Conservation (phyloP, 768 basidiomycete genomes). For the Amanita inopinata region DNA sequence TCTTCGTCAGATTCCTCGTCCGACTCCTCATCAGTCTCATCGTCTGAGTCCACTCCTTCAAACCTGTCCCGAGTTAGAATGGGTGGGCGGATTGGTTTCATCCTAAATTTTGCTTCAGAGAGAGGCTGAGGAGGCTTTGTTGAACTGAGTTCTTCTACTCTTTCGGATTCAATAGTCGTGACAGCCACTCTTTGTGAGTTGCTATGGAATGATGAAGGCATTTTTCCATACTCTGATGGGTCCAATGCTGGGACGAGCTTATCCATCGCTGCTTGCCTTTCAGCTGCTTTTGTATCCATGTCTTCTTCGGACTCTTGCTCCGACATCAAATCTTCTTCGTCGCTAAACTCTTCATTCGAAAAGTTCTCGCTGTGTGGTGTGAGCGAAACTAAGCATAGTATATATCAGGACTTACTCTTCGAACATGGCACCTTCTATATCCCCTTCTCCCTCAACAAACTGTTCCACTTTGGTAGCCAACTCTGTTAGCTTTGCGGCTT, state of each 20-base stretch:
- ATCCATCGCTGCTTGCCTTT: conserved; percentile 62
- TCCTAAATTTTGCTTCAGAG: conserved; percentile 17
- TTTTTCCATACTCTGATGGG: conserved; percentile 80
- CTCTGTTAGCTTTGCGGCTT: conserved; percentile 60
- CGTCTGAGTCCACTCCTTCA: conserved; percentile 91
- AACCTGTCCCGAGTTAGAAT: conserved; percentile 76
- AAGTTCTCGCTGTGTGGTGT: conserved; percentile 42
- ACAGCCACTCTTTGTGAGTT: conserved; percentile 62
- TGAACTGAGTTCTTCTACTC: conserved; percentile 10
- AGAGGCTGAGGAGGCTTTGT: not conserved
- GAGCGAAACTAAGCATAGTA: conserved; percentile 1
- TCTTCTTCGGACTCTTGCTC: conserved; percentile 38
- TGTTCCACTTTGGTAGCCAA: conserved; percentile 79
- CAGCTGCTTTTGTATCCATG: conserved; percentile 19
- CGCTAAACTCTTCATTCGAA: conserved; percentile 58
- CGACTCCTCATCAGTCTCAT: conserved; percentile 66
- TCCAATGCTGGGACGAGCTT: conserved; percentile 74
- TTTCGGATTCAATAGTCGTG: conserved; percentile 33
- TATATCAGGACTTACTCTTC: conserved; percentile 58
- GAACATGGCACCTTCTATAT: conserved; percentile 81
- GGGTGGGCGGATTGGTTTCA: conserved; percentile 59
- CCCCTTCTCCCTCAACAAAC: conserved; percentile 90
- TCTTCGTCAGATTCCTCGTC: conserved; percentile 67
- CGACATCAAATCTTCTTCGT: conserved; percentile 35
- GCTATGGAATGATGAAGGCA: conserved; percentile 60